Conservation (phyloP, 2,329 filamentous ascomycete genomes). For the Leptographium wingfieldii region DNA sequence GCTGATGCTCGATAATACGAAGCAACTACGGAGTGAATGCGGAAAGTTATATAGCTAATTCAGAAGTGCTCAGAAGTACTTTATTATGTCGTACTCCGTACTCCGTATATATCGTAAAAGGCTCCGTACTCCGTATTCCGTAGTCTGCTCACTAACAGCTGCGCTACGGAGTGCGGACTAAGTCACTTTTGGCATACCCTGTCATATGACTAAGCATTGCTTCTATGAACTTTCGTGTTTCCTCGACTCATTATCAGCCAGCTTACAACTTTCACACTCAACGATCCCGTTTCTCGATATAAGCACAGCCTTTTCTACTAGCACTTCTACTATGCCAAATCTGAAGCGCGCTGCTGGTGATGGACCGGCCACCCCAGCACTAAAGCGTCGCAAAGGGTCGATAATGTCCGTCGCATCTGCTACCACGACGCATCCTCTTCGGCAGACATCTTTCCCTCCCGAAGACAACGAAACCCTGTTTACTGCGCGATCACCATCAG, state of each 20-base stretch:
- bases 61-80: too few relatives aligned
- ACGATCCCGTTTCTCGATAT: constrained; percentile 25
- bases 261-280: not conserved
- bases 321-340: constrained; percentile 35
- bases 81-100: too few relatives aligned
- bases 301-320: constrained; percentile 46
- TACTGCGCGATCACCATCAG: constrained; percentile 49
- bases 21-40: too few relatives aligned
- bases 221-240: not conserved
- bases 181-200: not conserved
- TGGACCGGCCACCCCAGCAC: constrained; percentile 31
- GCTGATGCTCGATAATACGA: too few relatives aligned
- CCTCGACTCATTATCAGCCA: not conserved
- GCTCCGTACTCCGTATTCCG: not conserved
- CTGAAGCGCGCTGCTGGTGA: constrained; percentile 53
- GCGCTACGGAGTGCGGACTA: not conserved
- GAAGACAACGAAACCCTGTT: constrained; percentile 43
- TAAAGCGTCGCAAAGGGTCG: constrained; percentile 62
- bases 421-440: constrained; percentile 51
- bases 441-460: constrained; percentile 71
- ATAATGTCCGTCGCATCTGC: constrained; percentile 41
- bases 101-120: not conserved
- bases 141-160: too few relatives aligned
- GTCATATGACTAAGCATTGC: not conserved
- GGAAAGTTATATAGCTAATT: too few relatives aligned